These are phyloP conservation scores for Mycena vulgaris DNA, from an alignment of 768 basidiomycete species.

Conservation along the genomic window DNA sequence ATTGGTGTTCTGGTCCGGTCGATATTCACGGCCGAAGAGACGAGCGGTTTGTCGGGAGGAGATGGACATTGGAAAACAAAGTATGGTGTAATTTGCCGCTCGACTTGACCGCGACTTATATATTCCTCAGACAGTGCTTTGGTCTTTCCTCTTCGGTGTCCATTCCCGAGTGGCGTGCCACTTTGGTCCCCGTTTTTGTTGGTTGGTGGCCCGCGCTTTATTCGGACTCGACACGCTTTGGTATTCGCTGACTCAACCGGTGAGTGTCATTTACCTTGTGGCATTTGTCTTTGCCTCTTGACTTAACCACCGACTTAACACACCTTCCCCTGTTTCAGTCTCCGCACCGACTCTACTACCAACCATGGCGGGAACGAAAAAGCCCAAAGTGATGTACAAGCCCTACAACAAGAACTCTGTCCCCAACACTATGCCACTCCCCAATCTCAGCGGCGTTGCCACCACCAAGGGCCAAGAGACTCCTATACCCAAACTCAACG, in stretches of 20 bases:
- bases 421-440: slow-evolving; percentile 15
- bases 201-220: too few relatives aligned
- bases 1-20: not conserved
- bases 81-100: not conserved
- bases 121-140: not conserved
- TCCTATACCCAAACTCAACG: slow-evolving; percentile 16
- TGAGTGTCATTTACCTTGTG: not conserved
- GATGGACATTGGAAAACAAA: not conserved
- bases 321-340: not conserved
- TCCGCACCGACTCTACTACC: not conserved
- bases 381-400: slow-evolving; percentile 15
- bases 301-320: not conserved
- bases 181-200: not conserved
- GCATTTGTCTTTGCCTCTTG: not conserved
- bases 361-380: not conserved
- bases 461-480: not conserved
- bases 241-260: not conserved
- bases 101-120: not conserved
- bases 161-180: too few relatives aligned
- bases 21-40: slow-evolving; percentile 5
- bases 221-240: not conserved
- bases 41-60: slow-evolving; percentile 2
- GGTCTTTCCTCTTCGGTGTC: too few relatives aligned
- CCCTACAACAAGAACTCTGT: not conserved
- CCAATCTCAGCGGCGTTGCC: not conserved